Base-by-base conservation (phyloP, 371 early-diverging fungal species). In the Umbelopsis sp. region DNA sequence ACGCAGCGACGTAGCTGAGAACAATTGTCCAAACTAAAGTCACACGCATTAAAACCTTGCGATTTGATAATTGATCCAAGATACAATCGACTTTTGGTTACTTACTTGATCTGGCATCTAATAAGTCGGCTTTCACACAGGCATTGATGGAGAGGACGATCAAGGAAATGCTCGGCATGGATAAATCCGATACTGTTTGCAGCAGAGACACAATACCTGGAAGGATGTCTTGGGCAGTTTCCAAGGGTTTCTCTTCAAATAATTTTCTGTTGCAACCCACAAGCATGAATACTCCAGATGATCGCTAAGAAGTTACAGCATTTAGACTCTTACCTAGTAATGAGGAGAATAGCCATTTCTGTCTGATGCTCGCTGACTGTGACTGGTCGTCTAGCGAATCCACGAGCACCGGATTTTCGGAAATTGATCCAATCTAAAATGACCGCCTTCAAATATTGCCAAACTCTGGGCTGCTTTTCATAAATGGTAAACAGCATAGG, bases 401-500 rank as follows among this genome's bases (percentile, higher is more conserved):
- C 69, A 63, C 20, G 71, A 37, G 44, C 67, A 22, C 64, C 67
- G 1, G 79, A 74, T 66, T 80, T 83, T 4, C 88, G 81, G 35
- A 76, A 82, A 29, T 83, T 65, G 10, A 85, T 78, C 88, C 88
- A 88, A 12, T 83, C 85, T 8, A 84, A 70, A 48, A 88, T 73
- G 0, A 86, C 79, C 48, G 77, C 77, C 24, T 84, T 83, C 0
- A 88, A 71, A 18, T 86, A 85, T 62, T 84, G 86, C 88, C 88
- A 88, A 1, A 83, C 78, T 11, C 88, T 82, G 11, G 88, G 84
- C 50, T 88, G 88, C 8, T 76, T 75, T 25, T 80, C 75, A 73
- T 80, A 80, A 2, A 86, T 74, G 16, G 76, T 71, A 3, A 73
- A 76, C 9, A 88, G 66, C n/a, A 82, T 76, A 41, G 77, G 76